phyloP scores from a whole-genome alignment of 495 filamentous ascomycete genomes.

The Annulohypoxylon maeteangense region DNA sequence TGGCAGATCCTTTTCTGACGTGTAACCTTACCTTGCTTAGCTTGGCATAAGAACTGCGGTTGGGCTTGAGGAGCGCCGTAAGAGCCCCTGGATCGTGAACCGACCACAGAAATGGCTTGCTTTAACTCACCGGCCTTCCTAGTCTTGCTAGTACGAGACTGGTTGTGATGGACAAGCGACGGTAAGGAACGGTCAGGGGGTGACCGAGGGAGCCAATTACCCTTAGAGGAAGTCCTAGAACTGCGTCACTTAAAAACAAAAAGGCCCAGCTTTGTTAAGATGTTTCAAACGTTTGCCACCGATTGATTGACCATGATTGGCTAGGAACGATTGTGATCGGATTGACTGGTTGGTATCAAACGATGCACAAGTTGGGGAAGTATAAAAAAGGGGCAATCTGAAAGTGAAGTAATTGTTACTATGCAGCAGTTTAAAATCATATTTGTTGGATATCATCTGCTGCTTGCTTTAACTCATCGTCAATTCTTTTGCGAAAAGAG shows the following conservation, averaged over 20 bases:
- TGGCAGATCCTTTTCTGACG: slow-evolving; percentile 20
- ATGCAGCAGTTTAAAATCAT: neutral
- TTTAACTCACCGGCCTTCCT: slow-evolving; percentile 20
- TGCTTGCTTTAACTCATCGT: neutral
- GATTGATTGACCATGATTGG: slow-evolving; percentile 37
- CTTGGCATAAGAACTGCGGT: slow-evolving; percentile 7
- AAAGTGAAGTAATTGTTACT: neutral
- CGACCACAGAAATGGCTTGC: neutral
- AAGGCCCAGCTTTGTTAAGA: neutral
- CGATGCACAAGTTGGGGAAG: neutral
- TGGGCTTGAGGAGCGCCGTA: neutral
- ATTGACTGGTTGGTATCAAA: neutral
- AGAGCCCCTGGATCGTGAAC: slow-evolving; percentile 29
- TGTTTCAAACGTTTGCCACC: slow-evolving; percentile 30
- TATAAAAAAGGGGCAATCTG: neutral
- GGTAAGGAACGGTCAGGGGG: slow-evolving; percentile 22
- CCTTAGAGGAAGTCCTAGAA: neutral
- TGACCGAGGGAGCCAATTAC: slow-evolving; percentile 27
- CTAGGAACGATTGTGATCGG: neutral
- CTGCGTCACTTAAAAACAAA: slow-evolving; percentile 31
- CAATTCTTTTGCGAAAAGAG: neutral
- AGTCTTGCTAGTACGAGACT: slow-evolving; percentile 31
- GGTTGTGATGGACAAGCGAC: slow-evolving; percentile 31
- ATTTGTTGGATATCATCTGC: neutral
- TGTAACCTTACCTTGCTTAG: slow-evolving; percentile 26